Evolutionary conservation across 2,329 filamentous ascomycete genomes (phyloP), one percentile per base, ranked within the genome.

Genomic region (Beauveria sp.): DNA sequence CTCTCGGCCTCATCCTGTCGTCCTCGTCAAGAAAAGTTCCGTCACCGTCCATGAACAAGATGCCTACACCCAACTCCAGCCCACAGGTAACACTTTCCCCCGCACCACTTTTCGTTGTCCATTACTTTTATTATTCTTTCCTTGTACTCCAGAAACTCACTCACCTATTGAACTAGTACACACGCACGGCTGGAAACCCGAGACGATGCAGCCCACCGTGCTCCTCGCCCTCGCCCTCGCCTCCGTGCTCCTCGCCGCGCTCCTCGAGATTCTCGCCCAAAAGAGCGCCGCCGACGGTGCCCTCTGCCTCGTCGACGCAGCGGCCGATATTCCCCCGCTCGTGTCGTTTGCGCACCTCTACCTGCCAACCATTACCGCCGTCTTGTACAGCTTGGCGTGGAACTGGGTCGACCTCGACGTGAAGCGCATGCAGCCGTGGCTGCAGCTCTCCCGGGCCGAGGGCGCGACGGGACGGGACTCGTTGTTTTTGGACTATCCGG

Each of bases 381-480:
- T 86, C 0, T 7, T 81, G 0, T 86, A 84, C 63, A 81, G 82
- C 45, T 74, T 86, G 1, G 51, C 80, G 0, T 87, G 84, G 83
- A 77, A 74, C 3, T 85, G 83, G 82, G 75, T 86, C 0, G 84
- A 87, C 56, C 67, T 87, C 0, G 82, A 88, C 42, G 72, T 77
- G 0, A 84, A 85, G 62, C 66, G 85, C 0, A 72, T 87, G 50
- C 83, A 88, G 40, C 84, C 85, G 0, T 88, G 80, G 74, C 78
- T 84, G 12, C 81, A 86, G 24, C 60, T 87, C 0, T 85, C 82
- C 0, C 79, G 76, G 10, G 16, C 65, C 0, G 65, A 67, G 0
- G 84, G 83, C 0, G 79, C 79, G 0, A 65, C 65, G 0, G 81
- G 74, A 0, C 69, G 73, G 6, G 66, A 81, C 0, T 84, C 81